phyloP scores from a whole-genome alignment of 108 stramenopile species.

The Cyclostephanos tholiformis region DNA sequence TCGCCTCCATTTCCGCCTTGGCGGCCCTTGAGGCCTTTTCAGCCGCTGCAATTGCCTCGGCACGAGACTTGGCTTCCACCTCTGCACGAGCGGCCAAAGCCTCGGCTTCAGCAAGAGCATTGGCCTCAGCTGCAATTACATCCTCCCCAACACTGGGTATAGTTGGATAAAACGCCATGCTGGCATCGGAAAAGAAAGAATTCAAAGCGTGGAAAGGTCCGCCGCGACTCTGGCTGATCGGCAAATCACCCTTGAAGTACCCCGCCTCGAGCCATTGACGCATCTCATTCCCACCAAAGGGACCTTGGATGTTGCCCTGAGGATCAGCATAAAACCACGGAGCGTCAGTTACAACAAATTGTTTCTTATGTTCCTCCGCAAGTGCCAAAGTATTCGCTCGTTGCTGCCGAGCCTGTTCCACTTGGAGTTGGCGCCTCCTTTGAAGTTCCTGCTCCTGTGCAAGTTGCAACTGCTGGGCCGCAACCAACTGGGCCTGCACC shows the following conservation, averaged over 20 bases:
- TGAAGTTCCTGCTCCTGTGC: conserved; percentile 61
- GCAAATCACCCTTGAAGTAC: conserved; percentile 94
- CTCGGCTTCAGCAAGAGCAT: conserved; percentile 3
- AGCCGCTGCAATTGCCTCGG: conserved; percentile 43
- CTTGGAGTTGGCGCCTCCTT: conserved; percentile 50
- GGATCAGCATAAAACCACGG: conserved; percentile 93
- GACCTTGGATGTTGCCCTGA: conserved; percentile 93
- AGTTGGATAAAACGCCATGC: conserved; percentile 62
- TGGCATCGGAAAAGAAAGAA: conserved; percentile 74
- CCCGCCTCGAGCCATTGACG: conserved; percentile 97
- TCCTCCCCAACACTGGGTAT: neutral
- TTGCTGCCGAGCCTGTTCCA: conserved; percentile 57
- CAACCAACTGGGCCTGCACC: conserved; percentile 26
- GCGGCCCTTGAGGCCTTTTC: conserved; percentile 32
- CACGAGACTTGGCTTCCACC: conserved; percentile 16
- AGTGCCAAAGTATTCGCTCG: conserved; percentile 30
- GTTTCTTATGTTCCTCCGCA: conserved; percentile 26
- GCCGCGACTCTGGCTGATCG: conserved; percentile 74
- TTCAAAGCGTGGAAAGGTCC: conserved; percentile 80
- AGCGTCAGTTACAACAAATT: conserved; percentile 56
- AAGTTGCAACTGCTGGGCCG: conserved; percentile 48
- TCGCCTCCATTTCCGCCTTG: conserved; percentile 25
- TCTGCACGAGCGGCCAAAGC: conserved; percentile 14
- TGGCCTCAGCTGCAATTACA: conserved; percentile 16
- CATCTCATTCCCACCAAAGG: conserved; percentile 95